Base-by-base conservation (phyloP, 2,329 filamentous ascomycete genomes). In the Xylariaceae sp. region DNA sequence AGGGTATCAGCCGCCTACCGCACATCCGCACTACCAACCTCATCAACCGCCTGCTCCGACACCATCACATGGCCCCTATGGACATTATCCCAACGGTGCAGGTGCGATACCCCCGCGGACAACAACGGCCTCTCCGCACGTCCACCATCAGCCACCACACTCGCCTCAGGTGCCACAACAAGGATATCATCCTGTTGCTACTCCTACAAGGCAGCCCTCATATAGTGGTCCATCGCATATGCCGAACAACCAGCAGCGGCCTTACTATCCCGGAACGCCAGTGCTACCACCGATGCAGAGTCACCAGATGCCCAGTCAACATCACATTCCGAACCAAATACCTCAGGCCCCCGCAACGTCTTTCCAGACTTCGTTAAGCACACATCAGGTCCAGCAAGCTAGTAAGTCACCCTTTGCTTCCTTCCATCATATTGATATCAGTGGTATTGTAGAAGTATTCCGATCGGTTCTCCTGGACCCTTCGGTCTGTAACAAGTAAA, bases 341-440 rank as follows among this genome's bases (percentile, higher is more conserved):
- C 57, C 34, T 48, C 61, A 58, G 10, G 48, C 47, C n/a, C 23
- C 59, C 15, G 58, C 58, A n/a, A 58, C 59, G n/a, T 53, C 62
- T 17, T 72, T 72, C 55, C 69, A 71, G 18, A 71, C 70, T 3
- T 72, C 71, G 39, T 60, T 73, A 7, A 68, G 65, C 39, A 63
- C 70, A 34, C 65, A 68, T 18, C 71, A 73, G 58, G 67, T 72
- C 4, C 67, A 72, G 55, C 71, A 72, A 60, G 70, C 70, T 3
- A 73, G 62, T 64, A 59, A 55, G 61, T 53, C 59, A 18, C 49
- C 45, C 42, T 17, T 56, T 30, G 34, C 23, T 57, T 50, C 34
- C 39, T 15, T 15, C 17, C 9, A 23, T 9, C 47, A 18, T 10
- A 18, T 37, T 45, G 44, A 23, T 50, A 5, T 34, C 50, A 34